phyloP scores from a whole-genome alignment of 2,329 filamentous ascomycete species.

The Daldinia eschscholtzii region DNA sequence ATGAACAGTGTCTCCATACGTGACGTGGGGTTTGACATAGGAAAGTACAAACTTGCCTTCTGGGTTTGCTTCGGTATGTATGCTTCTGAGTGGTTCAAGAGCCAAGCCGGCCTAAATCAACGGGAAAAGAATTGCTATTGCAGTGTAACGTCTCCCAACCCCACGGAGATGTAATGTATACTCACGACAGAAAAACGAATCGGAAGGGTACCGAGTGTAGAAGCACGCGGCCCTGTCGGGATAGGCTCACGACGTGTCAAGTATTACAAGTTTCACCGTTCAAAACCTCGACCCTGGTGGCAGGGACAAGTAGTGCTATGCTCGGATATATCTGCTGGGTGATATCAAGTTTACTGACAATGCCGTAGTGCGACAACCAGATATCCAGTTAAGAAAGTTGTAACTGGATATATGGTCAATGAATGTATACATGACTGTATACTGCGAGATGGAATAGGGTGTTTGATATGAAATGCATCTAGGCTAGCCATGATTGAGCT shows the following conservation, averaged over 20 bases:
- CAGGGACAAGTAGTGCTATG: slow-evolving; percentile 7
- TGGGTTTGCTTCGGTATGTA: slow-evolving; percentile 8
- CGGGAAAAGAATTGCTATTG: not conserved
- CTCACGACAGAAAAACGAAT: slow-evolving; percentile 17
- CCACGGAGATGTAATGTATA: slow-evolving; percentile 11
- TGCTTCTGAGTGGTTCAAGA: not conserved
- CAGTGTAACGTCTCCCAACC: slow-evolving; percentile 10
- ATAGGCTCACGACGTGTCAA: slow-evolving; percentile 16
- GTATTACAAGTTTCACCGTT: slow-evolving; percentile 14
- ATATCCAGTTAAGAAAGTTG: not conserved
- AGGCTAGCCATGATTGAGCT: not conserved
- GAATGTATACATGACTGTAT: not conserved
- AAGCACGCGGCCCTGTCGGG: slow-evolving; percentile 7
- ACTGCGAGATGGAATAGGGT: not conserved
- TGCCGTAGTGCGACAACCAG: not conserved
- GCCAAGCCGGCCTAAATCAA: slow-evolving; percentile 2
- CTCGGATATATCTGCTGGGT: slow-evolving; percentile 22
- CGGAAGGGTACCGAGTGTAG: slow-evolving; percentile 14
- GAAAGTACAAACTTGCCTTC: slow-evolving; percentile 23
- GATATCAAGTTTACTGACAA: slow-evolving; percentile 4
- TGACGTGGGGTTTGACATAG: slow-evolving; percentile 7
- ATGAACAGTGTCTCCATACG: not conserved
- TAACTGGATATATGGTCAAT: not conserved
- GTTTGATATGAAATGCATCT: not conserved
- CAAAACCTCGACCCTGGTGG: slow-evolving; percentile 19